Base-by-base conservation (phyloP, 345 rosid species). In the Populus pruinosa region DNA sequence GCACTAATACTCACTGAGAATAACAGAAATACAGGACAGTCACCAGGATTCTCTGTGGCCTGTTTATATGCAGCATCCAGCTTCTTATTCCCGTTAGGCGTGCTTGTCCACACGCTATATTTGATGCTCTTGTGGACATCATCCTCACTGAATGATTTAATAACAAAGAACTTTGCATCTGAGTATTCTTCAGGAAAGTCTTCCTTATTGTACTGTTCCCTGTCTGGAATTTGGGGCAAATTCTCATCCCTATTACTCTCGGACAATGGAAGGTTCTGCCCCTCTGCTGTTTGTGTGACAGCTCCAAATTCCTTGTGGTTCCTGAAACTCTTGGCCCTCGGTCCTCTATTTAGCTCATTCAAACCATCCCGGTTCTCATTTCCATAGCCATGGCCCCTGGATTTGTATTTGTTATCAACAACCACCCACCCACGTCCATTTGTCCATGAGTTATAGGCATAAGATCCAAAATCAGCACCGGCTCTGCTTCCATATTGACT, bases 111-210 rank as follows among this genome's bases (percentile, higher is more conserved):
- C 43, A 88, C 87, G 61, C 83, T 81, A 84, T 93, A 93, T 69
- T 91, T 93, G 69, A 93, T 85, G 77, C 96, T 89, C 80, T 91
- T 93, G 72, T 93, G 97, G 70, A 91, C 96, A 83, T 91, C 96
- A 78, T 93, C 96, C 83, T 93, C 96, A 5, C 94, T 93, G 81
- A 91, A 91, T 0, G 96, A 91, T 82, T 93, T 93, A 5, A 91
- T 89, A 74, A 90, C 89, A 70, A 89, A 93, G 77, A 93, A 89
- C 50, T 87, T 91, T 2, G 91, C 97, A 78, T 90, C 84, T 2
- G 66, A 25, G 18, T 86, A 87, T 23, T 83, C 84, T 66, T 82
- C 92, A 2, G 83, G 90, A 79, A 91, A 89, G 63, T 78, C 89
- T 27, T 87, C 90, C 21, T 83, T 84, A 17, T 90, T 87, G 78